Conservation (phyloP, 805 yeast species). For the Debaryomyces tyrocola region DNA sequence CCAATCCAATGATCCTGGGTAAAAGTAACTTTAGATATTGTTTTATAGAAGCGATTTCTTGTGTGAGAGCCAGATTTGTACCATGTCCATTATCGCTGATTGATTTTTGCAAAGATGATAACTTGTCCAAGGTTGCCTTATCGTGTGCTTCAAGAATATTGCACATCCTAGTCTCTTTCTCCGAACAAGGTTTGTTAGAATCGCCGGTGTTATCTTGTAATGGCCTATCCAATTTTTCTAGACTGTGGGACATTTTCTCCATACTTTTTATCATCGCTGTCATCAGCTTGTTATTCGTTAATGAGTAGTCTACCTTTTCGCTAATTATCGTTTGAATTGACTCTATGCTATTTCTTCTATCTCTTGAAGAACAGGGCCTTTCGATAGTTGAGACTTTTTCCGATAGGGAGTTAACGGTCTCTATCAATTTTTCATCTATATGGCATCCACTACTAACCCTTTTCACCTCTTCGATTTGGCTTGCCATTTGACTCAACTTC, state of each 20-base stretch:
- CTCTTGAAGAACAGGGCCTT: neutral
- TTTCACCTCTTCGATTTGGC: neutral
- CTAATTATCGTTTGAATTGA: neutral
- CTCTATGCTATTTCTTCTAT: neutral
- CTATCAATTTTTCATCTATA: neutral
- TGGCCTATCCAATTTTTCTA: too few species aligned
- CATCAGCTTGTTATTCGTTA: neutral
- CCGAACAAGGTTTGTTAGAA: too few species aligned
- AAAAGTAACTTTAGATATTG: constrained; percentile 15
- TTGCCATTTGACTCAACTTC: neutral
- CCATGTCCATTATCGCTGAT: too few species aligned
- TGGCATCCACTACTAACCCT: neutral
- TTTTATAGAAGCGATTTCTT: constrained; percentile 13
- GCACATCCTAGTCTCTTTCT: too few species aligned
- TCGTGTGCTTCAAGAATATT: neutral
- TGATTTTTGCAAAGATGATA: neutral
- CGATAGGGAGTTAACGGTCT: too few species aligned
- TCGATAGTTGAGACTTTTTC: too few species aligned
- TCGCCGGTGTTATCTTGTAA: too few species aligned
- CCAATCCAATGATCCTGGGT: constrained; percentile 14
- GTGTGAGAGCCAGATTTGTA: neutral
- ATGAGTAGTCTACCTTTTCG: neutral
- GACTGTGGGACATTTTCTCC: neutral
- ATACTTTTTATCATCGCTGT: neutral
- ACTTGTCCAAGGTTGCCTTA: neutral